These are phyloP conservation scores for Ustilago hordei DNA, from an alignment of 1,284 basidiomycete species.

Conservation along the genomic window DNA sequence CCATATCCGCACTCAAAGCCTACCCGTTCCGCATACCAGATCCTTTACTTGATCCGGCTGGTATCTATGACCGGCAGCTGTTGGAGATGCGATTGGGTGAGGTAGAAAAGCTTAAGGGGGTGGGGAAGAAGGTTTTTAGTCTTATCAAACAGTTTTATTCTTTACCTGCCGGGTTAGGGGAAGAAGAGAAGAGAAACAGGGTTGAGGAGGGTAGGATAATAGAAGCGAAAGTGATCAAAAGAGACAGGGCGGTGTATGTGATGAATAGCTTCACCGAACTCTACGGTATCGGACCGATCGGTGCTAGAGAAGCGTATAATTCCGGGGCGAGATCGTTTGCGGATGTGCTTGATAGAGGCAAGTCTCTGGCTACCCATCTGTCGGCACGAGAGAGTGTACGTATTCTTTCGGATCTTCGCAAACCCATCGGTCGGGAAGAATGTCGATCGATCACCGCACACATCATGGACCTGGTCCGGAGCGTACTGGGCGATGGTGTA, in stretches of 20 bases:
- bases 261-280: constrained; percentile 60
- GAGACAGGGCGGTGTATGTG: constrained; percentile 53
- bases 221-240: constrained; percentile 58
- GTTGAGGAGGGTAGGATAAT: constrained; percentile 37
- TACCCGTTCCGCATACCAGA: constrained; percentile 52
- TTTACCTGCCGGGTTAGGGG: neutral
- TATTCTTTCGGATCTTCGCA: constrained; percentile 51
- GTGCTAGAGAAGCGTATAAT: constrained; percentile 59
- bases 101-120: constrained; percentile 58
- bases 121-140: constrained; percentile 59
- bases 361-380: constrained; percentile 50
- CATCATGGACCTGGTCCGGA: constrained; percentile 33
- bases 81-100: constrained; percentile 19
- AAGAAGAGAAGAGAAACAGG: neutral
- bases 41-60: constrained; percentile 7
- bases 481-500: constrained; percentile 15
- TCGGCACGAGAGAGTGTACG: constrained; percentile 42
- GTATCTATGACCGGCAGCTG: constrained; percentile 8
- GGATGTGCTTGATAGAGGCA: constrained; percentile 55
- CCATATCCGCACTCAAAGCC: constrained; percentile 62
- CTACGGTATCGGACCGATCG: constrained; percentile 63
- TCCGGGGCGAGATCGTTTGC: constrained; percentile 54
- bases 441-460: constrained; percentile 43
- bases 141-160: constrained; percentile 59
- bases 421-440: constrained; percentile 47